These are phyloP conservation scores for Setaria viridis DNA, from an alignment of 202 grass and related monocot species.

Conservation along the genomic window DNA sequence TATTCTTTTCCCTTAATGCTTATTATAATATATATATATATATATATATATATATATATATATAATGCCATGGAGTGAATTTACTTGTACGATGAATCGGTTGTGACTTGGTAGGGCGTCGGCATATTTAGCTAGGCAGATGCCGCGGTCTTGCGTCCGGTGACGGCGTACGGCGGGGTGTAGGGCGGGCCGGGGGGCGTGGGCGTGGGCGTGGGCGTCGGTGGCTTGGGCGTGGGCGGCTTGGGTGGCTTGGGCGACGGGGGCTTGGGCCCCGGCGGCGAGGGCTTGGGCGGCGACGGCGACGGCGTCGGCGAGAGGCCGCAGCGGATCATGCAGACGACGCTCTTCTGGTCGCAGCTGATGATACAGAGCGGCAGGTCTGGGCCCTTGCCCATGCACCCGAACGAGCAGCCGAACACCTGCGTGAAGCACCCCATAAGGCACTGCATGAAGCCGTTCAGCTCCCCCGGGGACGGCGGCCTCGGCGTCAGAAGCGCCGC, in stretches of 20 bases:
- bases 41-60: no score
- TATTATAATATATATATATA: neutral
- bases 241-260: neutral
- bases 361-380: slow-evolving; percentile 61
- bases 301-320: slow-evolving; percentile 23
- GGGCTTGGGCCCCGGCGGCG: neutral
- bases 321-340: slow-evolving; percentile 56
- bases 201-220: neutral
- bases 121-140: neutral
- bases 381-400: slow-evolving; percentile 56
- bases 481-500: neutral
- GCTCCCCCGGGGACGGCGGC: neutral
- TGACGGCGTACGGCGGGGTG: slow-evolving; percentile 36
- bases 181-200: slow-evolving; percentile 8
- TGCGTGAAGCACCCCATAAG: slow-evolving; percentile 49
- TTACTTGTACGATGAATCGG: neutral
- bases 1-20: neutral
- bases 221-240: slow-evolving; percentile 21
- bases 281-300: slow-evolving; percentile 22
- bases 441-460: slow-evolving; percentile 42
- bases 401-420: slow-evolving; percentile 51
- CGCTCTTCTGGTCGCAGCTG: slow-evolving; percentile 54
- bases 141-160: neutral
- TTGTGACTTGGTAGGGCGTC: no score
- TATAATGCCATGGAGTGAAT: neutral